Conservation (phyloP, 1,284 basidiomycete species). For the Heterobasidion annosum region DNA sequence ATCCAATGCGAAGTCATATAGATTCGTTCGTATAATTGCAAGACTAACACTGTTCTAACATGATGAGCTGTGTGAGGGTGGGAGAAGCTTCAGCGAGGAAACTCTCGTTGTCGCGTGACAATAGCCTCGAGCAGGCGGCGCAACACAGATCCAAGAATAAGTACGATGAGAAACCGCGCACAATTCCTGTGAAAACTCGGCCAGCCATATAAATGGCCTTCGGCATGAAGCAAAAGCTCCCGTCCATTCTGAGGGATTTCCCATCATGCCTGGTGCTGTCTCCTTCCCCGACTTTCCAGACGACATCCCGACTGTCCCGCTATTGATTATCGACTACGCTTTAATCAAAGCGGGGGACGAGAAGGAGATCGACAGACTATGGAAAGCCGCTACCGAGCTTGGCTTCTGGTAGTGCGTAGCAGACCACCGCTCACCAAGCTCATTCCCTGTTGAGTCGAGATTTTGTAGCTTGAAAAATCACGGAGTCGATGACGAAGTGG, state of each 20-base stretch:
- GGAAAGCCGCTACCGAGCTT: constrained; percentile 2
- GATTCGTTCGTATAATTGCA: too few species aligned
- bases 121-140: too few species aligned
- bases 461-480: constrained; percentile 15
- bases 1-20: too few species aligned
- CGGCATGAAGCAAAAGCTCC: neutral
- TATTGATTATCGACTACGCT: constrained; percentile 2
- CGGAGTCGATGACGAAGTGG: constrained; percentile 21
- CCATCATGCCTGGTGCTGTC: neutral
- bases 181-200: neutral
- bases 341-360: neutral
- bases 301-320: constrained; percentile 1
- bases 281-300: neutral
- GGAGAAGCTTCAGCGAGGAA: too few species aligned
- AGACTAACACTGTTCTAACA: too few species aligned
- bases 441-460: too few species aligned
- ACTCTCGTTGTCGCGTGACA: too few species aligned
- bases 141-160: too few species aligned
- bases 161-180: too few species aligned
- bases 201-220: neutral
- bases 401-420: constrained; percentile 4
- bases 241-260: neutral
- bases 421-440: too few species aligned
- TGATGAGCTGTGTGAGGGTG: too few species aligned
- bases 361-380: neutral